Evolutionary conservation across 1,284 basidiomycete species (phyloP), one percentile per base, ranked within the genome.

Genomic region (Heterobasidion irregulare): DNA sequence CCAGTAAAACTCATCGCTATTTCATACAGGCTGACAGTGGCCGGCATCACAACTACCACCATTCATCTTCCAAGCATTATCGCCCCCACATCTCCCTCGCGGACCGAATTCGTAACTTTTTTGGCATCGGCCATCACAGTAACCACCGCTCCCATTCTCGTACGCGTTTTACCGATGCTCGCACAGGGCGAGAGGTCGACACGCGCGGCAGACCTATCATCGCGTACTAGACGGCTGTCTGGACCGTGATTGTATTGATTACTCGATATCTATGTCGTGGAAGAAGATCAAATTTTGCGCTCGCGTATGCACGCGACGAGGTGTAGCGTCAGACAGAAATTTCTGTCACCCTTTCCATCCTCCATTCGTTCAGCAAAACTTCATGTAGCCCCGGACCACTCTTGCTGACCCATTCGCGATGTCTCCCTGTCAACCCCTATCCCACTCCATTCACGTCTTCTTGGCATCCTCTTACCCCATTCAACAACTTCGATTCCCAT

Each of bases 21-120:
- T 41, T 41, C n/a, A 12, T n/a, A 12, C 38, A 41, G 38, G n/a
- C 36, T 18, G 53, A 58, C 53, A 55, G 1, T 10, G 26, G 36
- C 19, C 57, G 55, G 35, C 35, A 52, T 32, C 44, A 53, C n/a
- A 49, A 49, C 10, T 41, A 58, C 54, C 38, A 32, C 18, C 16
- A 47, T 47, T 47, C 46, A 47, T 52, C 56, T 47, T 48, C 53
- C 35, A 56, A 58, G 34, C 64, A 58, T 38, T 56, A 59, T 19
- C 58, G 62, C 53, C 59, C 59, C 36, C 34, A 49, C 10, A 8
- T 41, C 32, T 56, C 61, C 36, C 64, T 79, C 38, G 75, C 75
- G 52, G 75, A 79, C 52, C 79, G 80, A 54, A 60, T 84, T 52
- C 76, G 76, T 53, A 75, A 72, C 53, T 78, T 82, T 67, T 80